Evolutionary conservation across 495 filamentous ascomycete species (phyloP), one percentile per base, ranked within the genome.

Genomic region (Penicillium odoratum): DNA sequence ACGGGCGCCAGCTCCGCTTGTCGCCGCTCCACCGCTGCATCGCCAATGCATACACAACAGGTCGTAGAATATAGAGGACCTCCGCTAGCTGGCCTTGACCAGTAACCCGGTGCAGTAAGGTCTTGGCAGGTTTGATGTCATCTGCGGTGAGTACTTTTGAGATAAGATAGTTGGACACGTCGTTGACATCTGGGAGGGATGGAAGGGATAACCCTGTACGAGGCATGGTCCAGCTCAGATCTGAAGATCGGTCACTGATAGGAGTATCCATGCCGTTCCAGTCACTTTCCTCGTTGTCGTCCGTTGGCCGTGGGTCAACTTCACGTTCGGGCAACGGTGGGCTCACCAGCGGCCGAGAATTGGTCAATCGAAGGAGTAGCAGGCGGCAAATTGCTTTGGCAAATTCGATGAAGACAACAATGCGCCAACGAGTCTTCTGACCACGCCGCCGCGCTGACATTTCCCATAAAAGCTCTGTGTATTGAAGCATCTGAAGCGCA

Each of bases 71-170:
- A 60, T 96, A 94, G 30, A 98, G 72, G n/a, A 88, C 74, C 73
- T 98, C 94, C 11, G 93, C 92, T 13, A 89, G 66, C 59, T 90
- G 87, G 15, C 90, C 90, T 46, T 86, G 85, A 7, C 92, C 82
- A 4, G 75, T 77, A 9, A 74, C 71, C n/a, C 81, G 69, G 62
- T 94, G 93, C 33, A 98, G 79, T 46, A 98, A 83, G 16, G 88
- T 83, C 21, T 85, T 86, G 0, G 95, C 87, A 5, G 92, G 86
- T 69, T 96, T 97, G 77, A 98, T 92, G 70, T 98, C 94, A 73
- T 98, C 95, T 16, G 95, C 90, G 2, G 90, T 96, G 28, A 98
- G 79, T 16, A 97, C 94, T 51, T 93, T 92, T n/a, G 85, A 86
- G 45, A 95, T 88, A 18, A 98, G 82, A 69, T 94, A 97, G 36